Evolutionary conservation across 306 rosid species (phyloP).

Genomic region (Casuarina glauca): DNA sequence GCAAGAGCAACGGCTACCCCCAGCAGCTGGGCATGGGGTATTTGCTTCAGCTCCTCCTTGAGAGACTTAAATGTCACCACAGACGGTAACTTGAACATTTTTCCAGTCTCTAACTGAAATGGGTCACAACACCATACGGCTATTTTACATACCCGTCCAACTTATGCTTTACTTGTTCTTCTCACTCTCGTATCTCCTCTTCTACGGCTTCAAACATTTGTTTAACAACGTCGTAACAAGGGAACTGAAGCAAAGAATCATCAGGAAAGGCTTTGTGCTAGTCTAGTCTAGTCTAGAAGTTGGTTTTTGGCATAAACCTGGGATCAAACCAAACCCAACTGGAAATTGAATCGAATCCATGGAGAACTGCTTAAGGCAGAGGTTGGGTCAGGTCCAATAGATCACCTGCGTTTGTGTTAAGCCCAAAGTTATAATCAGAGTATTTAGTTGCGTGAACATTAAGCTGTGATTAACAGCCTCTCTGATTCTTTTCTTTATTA

Average conservation of each 20-base stretch:
- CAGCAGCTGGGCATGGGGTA: conserved; percentile 19
- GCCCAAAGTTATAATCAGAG: no score
- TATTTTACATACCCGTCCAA: neutral
- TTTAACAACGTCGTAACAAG: neutral
- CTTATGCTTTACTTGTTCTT: neutral
- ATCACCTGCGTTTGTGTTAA: no score
- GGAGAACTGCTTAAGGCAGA: no score
- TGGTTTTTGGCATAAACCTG: no score
- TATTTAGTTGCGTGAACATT: no score
- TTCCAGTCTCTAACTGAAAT: neutral
- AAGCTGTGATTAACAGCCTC: no score
- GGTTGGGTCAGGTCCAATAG: no score
- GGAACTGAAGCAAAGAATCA: neutral
- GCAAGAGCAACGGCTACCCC: conserved; percentile 36
- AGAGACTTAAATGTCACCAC: neutral
- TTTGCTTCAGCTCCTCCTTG: conserved; percentile 7
- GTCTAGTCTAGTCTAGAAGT: no score
- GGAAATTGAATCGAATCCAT: no score
- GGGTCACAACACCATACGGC: neutral
- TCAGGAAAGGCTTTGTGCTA: neutral
- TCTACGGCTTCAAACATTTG: neutral
- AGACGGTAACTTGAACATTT: conserved; percentile 30
- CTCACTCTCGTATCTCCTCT: neutral
- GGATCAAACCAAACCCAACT: no score
- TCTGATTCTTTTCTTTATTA: no score